Conservation (phyloP, 176 grass and related monocot species). For the Phoenix dactylifera region DNA sequence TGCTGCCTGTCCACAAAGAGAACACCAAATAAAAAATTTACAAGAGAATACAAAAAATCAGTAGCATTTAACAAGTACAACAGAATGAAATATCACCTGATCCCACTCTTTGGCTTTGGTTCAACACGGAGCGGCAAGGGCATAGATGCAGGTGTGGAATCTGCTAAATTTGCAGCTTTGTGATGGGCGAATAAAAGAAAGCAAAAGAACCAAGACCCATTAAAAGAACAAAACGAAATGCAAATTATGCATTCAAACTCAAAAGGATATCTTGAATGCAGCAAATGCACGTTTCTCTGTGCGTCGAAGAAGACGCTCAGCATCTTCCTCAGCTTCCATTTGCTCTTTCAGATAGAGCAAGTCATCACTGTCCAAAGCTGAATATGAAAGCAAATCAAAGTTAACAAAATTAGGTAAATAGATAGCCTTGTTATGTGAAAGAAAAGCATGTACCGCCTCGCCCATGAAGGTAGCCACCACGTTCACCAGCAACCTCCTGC, state of each 20-base stretch:
- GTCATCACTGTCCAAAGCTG: constrained; percentile 98
- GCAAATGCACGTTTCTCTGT: constrained; percentile 96
- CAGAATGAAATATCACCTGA: constrained; percentile 41
- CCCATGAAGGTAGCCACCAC: constrained; percentile 93
- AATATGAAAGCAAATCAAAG: constrained; percentile 16
- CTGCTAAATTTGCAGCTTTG: constrained; percentile 84
- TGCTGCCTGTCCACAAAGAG: constrained; percentile 55
- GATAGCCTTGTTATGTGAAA: background rate
- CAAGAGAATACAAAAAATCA: background rate
- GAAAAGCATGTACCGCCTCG: constrained; percentile 73
- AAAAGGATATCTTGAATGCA: constrained; percentile 98
- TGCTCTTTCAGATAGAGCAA: constrained; percentile 96
- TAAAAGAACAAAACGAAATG: constrained; percentile 1
- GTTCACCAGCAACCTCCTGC: constrained; percentile 99
- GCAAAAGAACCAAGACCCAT: background rate
- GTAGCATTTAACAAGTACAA: background rate
- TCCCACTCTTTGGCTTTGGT: constrained; percentile 82
- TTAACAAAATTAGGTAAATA: constrained; percentile 14
- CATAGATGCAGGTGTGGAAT: constrained; percentile 52
- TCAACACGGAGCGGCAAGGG: constrained; percentile 73
- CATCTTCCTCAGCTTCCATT: constrained; percentile 98
- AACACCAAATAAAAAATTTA: background rate
- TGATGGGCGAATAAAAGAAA: constrained; percentile 47
- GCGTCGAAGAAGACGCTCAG: constrained; percentile 75
- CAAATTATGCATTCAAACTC: background rate